A percentile compares a stretch with the other conserved stretches of the same genome.
Evolutionary conservation across 2,329 filamentous ascomycete species (phyloP).

Genomic region (Mycocentrospora acerina): DNA sequence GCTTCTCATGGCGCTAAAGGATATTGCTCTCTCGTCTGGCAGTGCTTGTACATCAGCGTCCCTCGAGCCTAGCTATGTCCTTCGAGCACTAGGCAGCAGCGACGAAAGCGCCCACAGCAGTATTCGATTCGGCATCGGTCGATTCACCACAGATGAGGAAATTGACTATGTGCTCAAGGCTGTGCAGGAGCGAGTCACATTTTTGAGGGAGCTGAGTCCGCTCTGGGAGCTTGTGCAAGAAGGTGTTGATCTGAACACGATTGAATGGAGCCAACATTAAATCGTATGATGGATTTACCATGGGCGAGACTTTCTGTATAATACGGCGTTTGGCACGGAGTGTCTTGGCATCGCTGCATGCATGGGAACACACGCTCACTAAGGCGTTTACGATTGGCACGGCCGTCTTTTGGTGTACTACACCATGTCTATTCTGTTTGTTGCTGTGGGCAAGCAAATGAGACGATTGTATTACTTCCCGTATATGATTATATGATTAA

Average conservation of each 20-base stretch:
- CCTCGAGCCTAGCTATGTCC: slow-evolving; percentile 92
- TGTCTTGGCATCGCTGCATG: slow-evolving; percentile 8
- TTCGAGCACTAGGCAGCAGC: slow-evolving; percentile 90
- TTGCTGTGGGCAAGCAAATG: slow-evolving; percentile 10
- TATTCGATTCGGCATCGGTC: slow-evolving; percentile 95
- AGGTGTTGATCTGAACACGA: slow-evolving; percentile 90
- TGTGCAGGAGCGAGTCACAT: slow-evolving; percentile 84
- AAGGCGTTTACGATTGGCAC: slow-evolving; percentile 22
- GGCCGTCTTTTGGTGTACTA: slow-evolving; percentile 26
- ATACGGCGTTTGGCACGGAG: slow-evolving; percentile 28
- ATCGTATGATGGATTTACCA: slow-evolving; percentile 12
- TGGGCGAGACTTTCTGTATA: slow-evolving; percentile 22
- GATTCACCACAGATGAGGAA: slow-evolving; percentile 92
- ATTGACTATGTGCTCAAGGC: slow-evolving; percentile 98
- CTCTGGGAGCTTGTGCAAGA: slow-evolving; percentile 98
- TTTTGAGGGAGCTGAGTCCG: slow-evolving; percentile 91
- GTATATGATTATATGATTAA: background rate
- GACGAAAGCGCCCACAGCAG: slow-evolving; percentile 98
- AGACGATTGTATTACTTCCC: slow-evolving; percentile 1
- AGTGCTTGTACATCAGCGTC: slow-evolving; percentile 97
- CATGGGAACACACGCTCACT: slow-evolving; percentile 24
- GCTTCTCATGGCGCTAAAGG: slow-evolving; percentile 95
- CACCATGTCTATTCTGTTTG: slow-evolving; percentile 15
- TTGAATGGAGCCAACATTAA: slow-evolving; percentile 98
- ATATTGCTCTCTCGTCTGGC: slow-evolving; percentile 94